Evolutionary conservation across 306 rosid genomes (phyloP).

Genomic region (Prunus dulcis): DNA sequence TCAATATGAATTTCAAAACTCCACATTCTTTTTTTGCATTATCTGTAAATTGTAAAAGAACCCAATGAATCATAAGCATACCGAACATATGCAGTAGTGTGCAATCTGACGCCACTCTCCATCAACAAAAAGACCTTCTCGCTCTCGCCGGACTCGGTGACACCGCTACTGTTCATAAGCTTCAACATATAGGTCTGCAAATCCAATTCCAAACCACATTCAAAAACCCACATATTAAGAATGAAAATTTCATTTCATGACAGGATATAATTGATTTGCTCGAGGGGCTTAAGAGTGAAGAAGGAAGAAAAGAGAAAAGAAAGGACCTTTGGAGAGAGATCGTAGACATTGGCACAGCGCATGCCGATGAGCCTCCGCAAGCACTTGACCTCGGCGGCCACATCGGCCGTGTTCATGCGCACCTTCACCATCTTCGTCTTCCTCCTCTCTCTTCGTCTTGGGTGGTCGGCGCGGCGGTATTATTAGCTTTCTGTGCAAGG

Average conservation of each 20-base stretch:
- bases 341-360: slow-evolving; percentile 98
- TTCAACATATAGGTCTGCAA: slow-evolving; percentile 86
- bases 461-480: not conserved
- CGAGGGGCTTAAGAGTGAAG: not conserved
- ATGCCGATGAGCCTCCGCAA: slow-evolving; percentile 78
- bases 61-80: not conserved
- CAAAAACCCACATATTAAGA: not conserved
- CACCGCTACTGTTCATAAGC: slow-evolving; percentile 92
- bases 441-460: not conserved
- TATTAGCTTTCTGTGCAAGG: not conserved
- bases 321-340: slow-evolving; percentile 83
- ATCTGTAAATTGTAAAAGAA: not conserved
- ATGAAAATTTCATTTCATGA: not conserved
- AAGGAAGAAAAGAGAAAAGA: not conserved
- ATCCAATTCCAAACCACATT: not conserved
- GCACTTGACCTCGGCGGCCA: slow-evolving; percentile 97
- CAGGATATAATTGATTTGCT: not conserved
- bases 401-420: slow-evolving; percentile 99
- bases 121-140: slow-evolving; percentile 84
- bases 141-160: slow-evolving; percentile 93
- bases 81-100: slow-evolving; percentile 85
- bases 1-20: not conserved
- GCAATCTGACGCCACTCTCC: slow-evolving; percentile 96
- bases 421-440: slow-evolving; percentile 78
- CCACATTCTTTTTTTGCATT: not conserved